phyloP scores from a whole-genome alignment of 1,284 basidiomycete species.

The Sporisorium exsertum region DNA sequence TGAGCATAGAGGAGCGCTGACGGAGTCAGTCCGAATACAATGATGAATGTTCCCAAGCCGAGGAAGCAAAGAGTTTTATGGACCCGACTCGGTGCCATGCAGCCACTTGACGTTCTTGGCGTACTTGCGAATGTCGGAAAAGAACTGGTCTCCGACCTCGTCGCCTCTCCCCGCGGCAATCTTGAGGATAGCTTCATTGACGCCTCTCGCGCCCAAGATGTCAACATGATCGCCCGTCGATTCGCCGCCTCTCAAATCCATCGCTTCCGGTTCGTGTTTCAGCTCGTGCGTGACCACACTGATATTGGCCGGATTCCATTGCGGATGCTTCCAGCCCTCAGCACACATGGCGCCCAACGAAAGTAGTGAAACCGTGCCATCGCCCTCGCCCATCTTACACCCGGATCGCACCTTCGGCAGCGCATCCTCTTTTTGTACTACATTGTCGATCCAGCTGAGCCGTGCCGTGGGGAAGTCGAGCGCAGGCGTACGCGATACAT shows the following conservation, averaged over 20 bases:
- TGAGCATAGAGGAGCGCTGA: too few relatives aligned
- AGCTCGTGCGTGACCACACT: conserved; percentile 88
- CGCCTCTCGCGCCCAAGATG: conserved; percentile 84
- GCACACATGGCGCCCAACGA: conserved; percentile 96
- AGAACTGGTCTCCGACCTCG: conserved; percentile 75
- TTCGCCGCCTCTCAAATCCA: conserved; percentile 87
- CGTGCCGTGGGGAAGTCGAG: conserved; percentile 59
- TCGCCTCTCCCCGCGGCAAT: conserved; percentile 78
- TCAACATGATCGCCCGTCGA: conserved; percentile 79
- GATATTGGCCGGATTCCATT: conserved; percentile 90
- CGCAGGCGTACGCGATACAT: conserved; percentile 47
- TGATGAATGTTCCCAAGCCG: too few relatives aligned
- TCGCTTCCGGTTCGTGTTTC: conserved; percentile 81
- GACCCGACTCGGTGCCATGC: conserved; percentile 19
- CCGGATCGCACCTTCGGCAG: conserved; percentile 58
- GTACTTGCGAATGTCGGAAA: conserved; percentile 78
- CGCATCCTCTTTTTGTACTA: conserved; percentile 46
- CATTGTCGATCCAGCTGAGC: conserved; percentile 57
- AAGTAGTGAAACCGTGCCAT: conserved; percentile 91
- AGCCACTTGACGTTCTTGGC: conserved; percentile 55
- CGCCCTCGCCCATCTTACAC: conserved; percentile 74
- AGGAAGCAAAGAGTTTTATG: conserved; percentile 4
- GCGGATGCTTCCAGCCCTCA: conserved; percentile 84
- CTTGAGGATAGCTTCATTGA: conserved; percentile 92
- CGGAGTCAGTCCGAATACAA: too few relatives aligned